These are phyloP conservation scores for Erysimum cheiranthoides DNA, from an alignment of 345 rosid species.

Conservation along the genomic window DNA sequence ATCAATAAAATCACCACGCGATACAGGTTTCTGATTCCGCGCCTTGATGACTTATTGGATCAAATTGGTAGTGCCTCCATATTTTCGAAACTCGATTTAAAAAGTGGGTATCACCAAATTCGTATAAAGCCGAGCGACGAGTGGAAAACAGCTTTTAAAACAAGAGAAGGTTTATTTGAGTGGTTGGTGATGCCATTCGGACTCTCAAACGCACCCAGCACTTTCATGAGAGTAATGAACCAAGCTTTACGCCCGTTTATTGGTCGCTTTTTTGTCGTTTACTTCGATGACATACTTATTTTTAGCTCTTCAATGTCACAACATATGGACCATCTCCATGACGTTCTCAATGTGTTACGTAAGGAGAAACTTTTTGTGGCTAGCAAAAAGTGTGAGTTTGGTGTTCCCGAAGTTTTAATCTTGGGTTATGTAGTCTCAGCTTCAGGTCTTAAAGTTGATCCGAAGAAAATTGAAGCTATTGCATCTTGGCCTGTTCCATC, in stretches of 20 bases:
- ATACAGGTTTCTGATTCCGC: not conserved
- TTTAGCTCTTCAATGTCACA: not conserved
- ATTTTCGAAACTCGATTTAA: not conserved
- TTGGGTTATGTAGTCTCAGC: not conserved
- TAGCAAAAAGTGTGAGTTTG: not conserved
- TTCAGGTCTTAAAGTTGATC: not conserved
- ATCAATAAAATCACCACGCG: not conserved
- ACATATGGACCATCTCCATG: not conserved
- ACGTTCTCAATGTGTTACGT: not conserved
- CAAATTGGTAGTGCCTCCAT: not conserved
- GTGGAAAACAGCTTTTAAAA: not conserved
- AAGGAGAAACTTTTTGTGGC: not conserved
- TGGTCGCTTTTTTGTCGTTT: not conserved
- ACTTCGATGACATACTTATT: not conserved
- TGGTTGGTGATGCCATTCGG: not conserved
- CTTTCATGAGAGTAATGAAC: not conserved
- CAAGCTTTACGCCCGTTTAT: not conserved
- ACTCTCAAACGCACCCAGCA: not conserved
- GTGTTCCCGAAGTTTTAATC: not conserved
- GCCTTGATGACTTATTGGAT: not conserved
- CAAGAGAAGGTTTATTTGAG: not conserved
- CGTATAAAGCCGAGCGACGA: not conserved
- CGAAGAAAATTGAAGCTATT: not conserved
- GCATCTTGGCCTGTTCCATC: not conserved
- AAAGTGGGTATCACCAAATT: not conserved